Conservation (phyloP, 78 protist species). For the Isochrysis galbana region DNA sequence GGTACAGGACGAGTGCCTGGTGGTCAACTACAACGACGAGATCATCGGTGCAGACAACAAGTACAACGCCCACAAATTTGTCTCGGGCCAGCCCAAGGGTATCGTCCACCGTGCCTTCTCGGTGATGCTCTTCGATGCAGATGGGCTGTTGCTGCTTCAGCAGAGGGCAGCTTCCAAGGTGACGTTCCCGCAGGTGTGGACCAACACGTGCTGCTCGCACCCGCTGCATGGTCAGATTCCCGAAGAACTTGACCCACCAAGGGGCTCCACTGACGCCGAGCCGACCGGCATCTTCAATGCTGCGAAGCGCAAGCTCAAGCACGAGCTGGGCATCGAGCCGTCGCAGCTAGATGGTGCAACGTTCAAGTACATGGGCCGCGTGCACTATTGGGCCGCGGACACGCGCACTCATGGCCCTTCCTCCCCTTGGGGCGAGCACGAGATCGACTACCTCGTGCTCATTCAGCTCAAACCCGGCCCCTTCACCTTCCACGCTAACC, state of each 20-base stretch:
- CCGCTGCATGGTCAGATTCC: constrained; percentile 54
- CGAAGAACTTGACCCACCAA: constrained; percentile 27
- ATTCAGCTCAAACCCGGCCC: not conserved
- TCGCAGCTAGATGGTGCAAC: not conserved
- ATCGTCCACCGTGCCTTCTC: constrained; percentile 71
- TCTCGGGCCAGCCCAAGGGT: not conserved
- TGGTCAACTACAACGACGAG: constrained; percentile 46
- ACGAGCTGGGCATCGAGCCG: constrained; percentile 79
- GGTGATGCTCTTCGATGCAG: constrained; percentile 58
- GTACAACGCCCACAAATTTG: constrained; percentile 44
- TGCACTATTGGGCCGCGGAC: constrained; percentile 67
- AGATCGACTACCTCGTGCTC: constrained; percentile 54
- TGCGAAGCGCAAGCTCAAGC: constrained; percentile 73
- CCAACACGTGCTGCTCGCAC: constrained; percentile 76
- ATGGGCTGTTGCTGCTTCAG: constrained; percentile 60
- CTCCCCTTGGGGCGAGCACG: constrained; percentile 80
- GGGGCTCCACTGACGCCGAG: not conserved
- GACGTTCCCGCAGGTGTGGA: constrained; percentile 69
- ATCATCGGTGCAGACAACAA: constrained; percentile 41
- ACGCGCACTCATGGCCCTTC: constrained; percentile 13
- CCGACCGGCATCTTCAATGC: constrained; percentile 71
- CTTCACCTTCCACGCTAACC: not conserved
- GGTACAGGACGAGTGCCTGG: constrained; percentile 38
- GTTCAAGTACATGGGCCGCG: constrained; percentile 39
- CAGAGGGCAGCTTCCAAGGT: constrained; percentile 54